Conservation (phyloP, 2,329 filamentous ascomycete genomes). For the Ilyonectria destructans region DNA sequence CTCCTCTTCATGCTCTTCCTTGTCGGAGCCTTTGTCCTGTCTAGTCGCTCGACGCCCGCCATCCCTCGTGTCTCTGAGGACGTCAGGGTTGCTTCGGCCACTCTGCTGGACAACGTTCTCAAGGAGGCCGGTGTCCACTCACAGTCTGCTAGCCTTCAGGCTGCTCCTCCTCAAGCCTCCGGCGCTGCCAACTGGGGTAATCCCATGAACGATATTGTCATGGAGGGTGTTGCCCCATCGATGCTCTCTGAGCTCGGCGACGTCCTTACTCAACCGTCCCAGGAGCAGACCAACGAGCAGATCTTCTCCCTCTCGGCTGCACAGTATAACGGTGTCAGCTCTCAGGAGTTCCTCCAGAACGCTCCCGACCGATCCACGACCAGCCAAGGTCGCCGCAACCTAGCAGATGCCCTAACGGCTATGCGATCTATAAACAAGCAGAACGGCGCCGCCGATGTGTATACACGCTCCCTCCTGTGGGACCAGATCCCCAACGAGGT, state of each 20-base stretch:
- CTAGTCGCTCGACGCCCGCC: conserved; percentile 81
- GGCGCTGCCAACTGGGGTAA: conserved; percentile 59
- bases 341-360: conserved; percentile 78
- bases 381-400: conserved; percentile 79
- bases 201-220: conserved; percentile 58
- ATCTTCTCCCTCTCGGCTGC: conserved; percentile 88
- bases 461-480: conserved; percentile 93
- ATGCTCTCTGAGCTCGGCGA: conserved; percentile 79
- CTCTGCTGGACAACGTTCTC: conserved; percentile 85
- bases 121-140: conserved; percentile 80
- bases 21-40: conserved; percentile 95
- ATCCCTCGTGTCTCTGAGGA: conserved; percentile 87
- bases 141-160: conserved; percentile 60
- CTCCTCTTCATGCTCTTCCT: conserved; percentile 96
- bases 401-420: conserved; percentile 84
- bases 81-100: conserved; percentile 83
- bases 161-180: conserved; percentile 68
- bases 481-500: conserved; percentile 94
- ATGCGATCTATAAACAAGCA: conserved; percentile 83
- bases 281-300: conserved; percentile 90
- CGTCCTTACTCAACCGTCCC: conserved; percentile 80
- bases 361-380: conserved; percentile 65
- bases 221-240: conserved; percentile 66
- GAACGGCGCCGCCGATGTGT: conserved; percentile 84
- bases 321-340: conserved; percentile 86